A percentile compares a stretch with the other conserved stretches of the same genome.
Conservation (phyloP, 1,284 basidiomycete genomes). For the Melampsora americana region DNA sequence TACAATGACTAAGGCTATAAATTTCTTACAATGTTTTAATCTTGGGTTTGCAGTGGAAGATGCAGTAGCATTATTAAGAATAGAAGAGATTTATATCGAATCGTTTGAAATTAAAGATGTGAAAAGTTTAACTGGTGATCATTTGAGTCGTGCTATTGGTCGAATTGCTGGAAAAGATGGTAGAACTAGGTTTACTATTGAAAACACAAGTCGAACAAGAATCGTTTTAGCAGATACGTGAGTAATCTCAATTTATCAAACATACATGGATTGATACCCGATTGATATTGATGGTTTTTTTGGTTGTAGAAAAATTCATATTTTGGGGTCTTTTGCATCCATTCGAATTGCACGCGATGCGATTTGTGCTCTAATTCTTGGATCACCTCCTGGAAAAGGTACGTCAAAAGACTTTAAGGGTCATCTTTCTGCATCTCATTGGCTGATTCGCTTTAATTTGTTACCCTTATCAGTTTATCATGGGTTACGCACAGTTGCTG, state of each 20-base stretch:
- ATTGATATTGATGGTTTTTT: background rate
- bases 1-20: constrained; percentile 28
- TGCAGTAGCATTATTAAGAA: constrained; percentile 29
- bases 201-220: constrained; percentile 43
- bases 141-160: constrained; percentile 44
- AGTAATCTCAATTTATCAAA: background rate
- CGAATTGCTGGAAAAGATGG: constrained; percentile 43
- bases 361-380: constrained; percentile 35
- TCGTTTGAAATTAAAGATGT: constrained; percentile 43
- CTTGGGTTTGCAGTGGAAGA: constrained; percentile 37
- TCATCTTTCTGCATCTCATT: background rate
- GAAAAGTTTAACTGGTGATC: constrained; percentile 35
- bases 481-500: constrained; percentile 37
- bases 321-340: constrained; percentile 32
- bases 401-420: background rate
- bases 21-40: constrained; percentile 37
- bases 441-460: background rate
- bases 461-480: constrained; percentile 24
- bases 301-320: constrained; percentile 29
- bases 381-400: constrained; percentile 43
- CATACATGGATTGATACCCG: background rate
- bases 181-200: constrained; percentile 35
- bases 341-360: constrained; percentile 38
- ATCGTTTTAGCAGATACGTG: constrained; percentile 41
- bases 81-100: constrained; percentile 41